phyloP scores from a whole-genome alignment of 345 rosid species.

The Clausena lansium region DNA sequence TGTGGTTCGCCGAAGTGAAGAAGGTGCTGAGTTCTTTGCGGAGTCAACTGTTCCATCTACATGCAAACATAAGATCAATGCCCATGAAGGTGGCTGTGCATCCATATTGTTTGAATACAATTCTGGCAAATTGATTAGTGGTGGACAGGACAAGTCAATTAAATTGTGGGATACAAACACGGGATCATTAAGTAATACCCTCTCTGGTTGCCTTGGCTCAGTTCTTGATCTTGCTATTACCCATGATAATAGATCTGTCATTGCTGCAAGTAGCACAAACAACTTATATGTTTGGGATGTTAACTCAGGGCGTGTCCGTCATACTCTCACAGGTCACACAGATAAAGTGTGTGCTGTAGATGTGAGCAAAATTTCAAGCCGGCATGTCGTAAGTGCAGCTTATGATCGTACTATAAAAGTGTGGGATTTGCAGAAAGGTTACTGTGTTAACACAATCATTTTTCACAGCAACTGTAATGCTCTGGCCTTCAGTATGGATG shows the following conservation, averaged over 20 bases:
- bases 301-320: slow-evolving; percentile 68
- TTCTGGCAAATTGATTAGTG: slow-evolving; percentile 71
- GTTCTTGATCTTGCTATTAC: slow-evolving; percentile 85
- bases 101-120: slow-evolving; percentile 73
- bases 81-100: slow-evolving; percentile 97
- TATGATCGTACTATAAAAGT: slow-evolving; percentile 95
- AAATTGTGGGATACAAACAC: slow-evolving; percentile 89
- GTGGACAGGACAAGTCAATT: slow-evolving; percentile 83
- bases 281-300: slow-evolving; percentile 93
- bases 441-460: slow-evolving; percentile 86
- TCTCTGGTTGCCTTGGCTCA: slow-evolving; percentile 79
- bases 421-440: slow-evolving; percentile 97
- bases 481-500: slow-evolving; percentile 76
- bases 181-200: slow-evolving; percentile 63
- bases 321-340: slow-evolving; percentile 82
- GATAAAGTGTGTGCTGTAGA: slow-evolving; percentile 96
- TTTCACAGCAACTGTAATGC: slow-evolving; percentile 92
- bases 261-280: slow-evolving; percentile 97
- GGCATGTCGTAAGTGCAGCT: slow-evolving; percentile 84
- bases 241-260: slow-evolving; percentile 74
- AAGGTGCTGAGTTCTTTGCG: slow-evolving; percentile 79
- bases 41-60: slow-evolving; percentile 73
- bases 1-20: slow-evolving; percentile 84
- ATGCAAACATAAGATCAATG: slow-evolving; percentile 73
- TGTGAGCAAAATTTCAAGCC: slow-evolving; percentile 84